Evolutionary conservation across 495 filamentous ascomycete species (phyloP).

Genomic region (Cairneyella variabilis): DNA sequence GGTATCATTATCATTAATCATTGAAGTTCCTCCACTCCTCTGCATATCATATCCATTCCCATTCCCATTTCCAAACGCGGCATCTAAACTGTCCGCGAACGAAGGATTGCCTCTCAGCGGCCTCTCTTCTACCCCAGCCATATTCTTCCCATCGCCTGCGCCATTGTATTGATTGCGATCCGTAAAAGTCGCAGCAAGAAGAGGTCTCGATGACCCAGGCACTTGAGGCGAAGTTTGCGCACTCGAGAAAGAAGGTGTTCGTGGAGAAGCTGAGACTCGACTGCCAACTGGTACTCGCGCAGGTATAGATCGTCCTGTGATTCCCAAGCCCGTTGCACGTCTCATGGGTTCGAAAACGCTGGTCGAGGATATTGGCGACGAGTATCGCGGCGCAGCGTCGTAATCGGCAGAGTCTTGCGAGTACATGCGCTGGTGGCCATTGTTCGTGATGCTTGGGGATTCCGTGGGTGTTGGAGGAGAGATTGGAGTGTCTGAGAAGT

Average conservation of each 20-base stretch:
- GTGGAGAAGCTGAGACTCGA: background rate
- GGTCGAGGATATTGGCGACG: background rate
- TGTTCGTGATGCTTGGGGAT: too few relatives aligned
- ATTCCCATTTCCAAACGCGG: background rate
- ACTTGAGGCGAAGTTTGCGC: background rate
- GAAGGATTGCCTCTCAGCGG: background rate
- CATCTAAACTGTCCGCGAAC: background rate
- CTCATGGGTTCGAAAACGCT: background rate
- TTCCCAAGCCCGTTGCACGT: background rate
- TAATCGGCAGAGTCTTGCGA: too few relatives aligned
- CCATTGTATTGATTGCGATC: too few relatives aligned
- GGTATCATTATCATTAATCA: slow-evolving; percentile 14
- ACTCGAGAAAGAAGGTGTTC: background rate
- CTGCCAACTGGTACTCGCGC: background rate
- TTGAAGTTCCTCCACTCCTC: background rate
- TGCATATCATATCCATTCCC: background rate
- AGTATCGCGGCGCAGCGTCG: background rate
- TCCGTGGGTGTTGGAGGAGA: too few relatives aligned
- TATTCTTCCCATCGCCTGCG: too few relatives aligned
- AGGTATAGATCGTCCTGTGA: background rate
- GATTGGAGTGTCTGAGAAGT: too few relatives aligned
- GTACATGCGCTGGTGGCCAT: too few relatives aligned
- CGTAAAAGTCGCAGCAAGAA: background rate
- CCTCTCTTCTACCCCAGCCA: background rate
- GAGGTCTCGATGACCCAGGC: background rate